A percentile compares a stretch with the other conserved stretches of the same genome.
phyloP scores from a whole-genome alignment of 257 asterid species.

The Osmanthus fragrans region DNA sequence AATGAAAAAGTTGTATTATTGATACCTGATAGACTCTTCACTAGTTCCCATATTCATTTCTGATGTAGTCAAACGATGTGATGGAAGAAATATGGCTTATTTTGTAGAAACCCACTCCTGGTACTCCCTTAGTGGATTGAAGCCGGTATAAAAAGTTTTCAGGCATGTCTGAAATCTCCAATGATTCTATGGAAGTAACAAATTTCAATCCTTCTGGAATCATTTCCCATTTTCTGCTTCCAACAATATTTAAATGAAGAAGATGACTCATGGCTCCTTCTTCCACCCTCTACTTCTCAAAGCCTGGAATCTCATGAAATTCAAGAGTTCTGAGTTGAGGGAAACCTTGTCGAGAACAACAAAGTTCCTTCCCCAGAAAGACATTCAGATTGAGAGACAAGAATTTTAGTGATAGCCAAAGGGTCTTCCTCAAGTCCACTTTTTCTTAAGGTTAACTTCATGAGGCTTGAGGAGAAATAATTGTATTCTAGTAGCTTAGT shows the following conservation, averaged over 20 bases:
- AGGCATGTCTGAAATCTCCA: not conserved
- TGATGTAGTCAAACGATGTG: too few species aligned
- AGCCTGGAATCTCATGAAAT: rapidly evolving
- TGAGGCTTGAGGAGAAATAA: not conserved
- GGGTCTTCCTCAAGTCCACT: not conserved
- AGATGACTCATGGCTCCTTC: slow-evolving; percentile 28
- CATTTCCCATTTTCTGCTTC: not conserved
- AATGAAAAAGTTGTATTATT: too few species aligned
- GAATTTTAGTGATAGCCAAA: not conserved
- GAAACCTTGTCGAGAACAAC: slow-evolving; percentile 4
- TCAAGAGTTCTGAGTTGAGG: slow-evolving; percentile 5
- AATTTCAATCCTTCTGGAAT: slow-evolving; percentile 23
- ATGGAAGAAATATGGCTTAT: too few species aligned
- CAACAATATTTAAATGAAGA: not conserved
- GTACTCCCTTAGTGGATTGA: not conserved
- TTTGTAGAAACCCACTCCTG: not conserved
- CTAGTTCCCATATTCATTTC: too few species aligned
- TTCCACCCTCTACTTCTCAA: slow-evolving; percentile 21
- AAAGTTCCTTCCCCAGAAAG: not conserved
- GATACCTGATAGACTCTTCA: too few species aligned
- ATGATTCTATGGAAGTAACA: not conserved
- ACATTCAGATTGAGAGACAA: not conserved
- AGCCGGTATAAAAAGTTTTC: not conserved
- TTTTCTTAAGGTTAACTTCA: not conserved
- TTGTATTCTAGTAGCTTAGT: not conserved